A percentile compares a stretch with the other conserved stretches of the same genome.
These are phyloP conservation scores for Ophiostoma quercus DNA, from an alignment of 2,329 filamentous ascomycete genomes.

Conservation along the genomic window DNA sequence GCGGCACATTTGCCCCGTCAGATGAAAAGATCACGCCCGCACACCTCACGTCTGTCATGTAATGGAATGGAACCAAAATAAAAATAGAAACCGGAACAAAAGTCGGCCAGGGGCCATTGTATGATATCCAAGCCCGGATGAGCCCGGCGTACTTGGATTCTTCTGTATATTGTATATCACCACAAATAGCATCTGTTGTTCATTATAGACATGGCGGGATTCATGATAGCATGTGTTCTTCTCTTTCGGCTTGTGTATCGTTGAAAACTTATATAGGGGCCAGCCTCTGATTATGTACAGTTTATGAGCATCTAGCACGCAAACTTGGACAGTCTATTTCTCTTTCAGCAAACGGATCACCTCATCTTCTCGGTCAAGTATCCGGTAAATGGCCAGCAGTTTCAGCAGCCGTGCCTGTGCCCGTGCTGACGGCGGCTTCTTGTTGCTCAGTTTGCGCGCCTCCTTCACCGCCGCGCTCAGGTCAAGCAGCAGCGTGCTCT, in stretches of 20 bases:
- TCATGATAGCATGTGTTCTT: neutral
- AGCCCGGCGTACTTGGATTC: slow-evolving; percentile 17
- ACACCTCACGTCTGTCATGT: slow-evolving; percentile 52
- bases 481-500: slow-evolving; percentile 54
- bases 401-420: slow-evolving; percentile 46
- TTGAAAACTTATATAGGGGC: neutral
- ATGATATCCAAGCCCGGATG: slow-evolving; percentile 21
- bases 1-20: slow-evolving; percentile 65
- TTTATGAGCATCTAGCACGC: neutral
- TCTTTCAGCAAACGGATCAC: slow-evolving; percentile 47
- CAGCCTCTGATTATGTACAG: neutral
- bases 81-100: slow-evolving; percentile 1
- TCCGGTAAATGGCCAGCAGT: slow-evolving; percentile 50
- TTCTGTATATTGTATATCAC: slow-evolving; percentile 21
- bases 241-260: neutral
- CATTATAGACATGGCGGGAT: neutral
- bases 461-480: slow-evolving; percentile 46
- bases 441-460: slow-evolving; percentile 35
- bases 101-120: slow-evolving; percentile 16
- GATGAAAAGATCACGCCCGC: slow-evolving; percentile 52
- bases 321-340: neutral
- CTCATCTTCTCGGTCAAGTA: slow-evolving; percentile 48
- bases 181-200: slow-evolving; percentile 18
- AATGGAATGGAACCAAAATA: slow-evolving; percentile 29
- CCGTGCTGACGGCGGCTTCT: slow-evolving; percentile 34